These are phyloP conservation scores for Ceratocystis destructans DNA, from an alignment of 2,329 filamentous ascomycete genomes.

Conservation along the genomic window DNA sequence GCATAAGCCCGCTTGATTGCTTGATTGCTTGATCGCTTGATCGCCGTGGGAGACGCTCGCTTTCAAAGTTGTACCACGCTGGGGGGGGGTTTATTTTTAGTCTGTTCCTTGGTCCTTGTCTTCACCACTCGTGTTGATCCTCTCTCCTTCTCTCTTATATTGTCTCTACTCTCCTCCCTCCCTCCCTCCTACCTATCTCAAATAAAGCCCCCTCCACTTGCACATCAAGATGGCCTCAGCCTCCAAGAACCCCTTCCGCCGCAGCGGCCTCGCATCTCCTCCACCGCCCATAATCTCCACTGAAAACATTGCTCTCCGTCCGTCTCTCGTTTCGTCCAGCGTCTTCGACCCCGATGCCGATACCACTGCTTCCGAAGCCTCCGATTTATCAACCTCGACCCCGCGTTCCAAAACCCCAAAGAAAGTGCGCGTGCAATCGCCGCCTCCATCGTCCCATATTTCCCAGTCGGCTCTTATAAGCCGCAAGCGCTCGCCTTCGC, in stretches of 20 bases:
- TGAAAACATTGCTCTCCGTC: constrained; percentile 10
- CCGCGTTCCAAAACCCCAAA: constrained; percentile 40
- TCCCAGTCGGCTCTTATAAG: not conserved
- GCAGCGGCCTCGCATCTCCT: constrained; percentile 7
- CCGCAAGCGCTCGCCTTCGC: not conserved
- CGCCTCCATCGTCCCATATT: constrained; percentile 41
- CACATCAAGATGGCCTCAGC: constrained; percentile 6
- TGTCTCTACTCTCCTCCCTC: not conserved
- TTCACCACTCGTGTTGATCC: not conserved
- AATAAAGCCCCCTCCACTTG: not conserved
- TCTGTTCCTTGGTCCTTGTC: not conserved
- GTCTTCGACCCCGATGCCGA: constrained; percentile 16
- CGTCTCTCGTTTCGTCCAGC: constrained; percentile 5
- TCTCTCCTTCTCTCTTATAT: not conserved
- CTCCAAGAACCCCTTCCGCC: constrained; percentile 18
- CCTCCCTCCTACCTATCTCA: not conserved
- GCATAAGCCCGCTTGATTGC: not conserved
- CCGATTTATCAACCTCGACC: constrained; percentile 6
- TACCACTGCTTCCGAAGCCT: constrained; percentile 11
- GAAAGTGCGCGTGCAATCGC: constrained; percentile 53
- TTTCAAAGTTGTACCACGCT: too few species aligned
- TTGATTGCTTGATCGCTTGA: not conserved
- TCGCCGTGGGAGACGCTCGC: not conserved
- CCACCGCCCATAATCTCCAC: constrained; percentile 5
- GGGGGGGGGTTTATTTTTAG: not conserved